Conservation (phyloP, 768 basidiomycete genomes). For the Butyriboletus loyo region DNA sequence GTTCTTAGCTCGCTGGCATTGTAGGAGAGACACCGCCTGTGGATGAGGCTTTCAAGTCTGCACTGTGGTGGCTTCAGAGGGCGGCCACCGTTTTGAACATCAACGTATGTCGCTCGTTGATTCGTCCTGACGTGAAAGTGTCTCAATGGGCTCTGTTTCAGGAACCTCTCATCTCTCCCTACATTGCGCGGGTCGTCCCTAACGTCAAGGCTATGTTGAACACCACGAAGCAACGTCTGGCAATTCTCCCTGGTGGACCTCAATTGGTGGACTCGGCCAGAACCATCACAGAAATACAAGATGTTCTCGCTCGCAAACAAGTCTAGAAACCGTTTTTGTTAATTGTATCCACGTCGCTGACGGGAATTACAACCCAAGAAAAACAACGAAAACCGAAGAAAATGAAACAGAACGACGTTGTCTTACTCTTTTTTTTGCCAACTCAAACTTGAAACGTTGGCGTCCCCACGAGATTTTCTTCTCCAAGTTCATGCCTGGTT, state of each 20-base stretch:
- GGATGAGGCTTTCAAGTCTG: slow-evolving; percentile 78
- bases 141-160: slow-evolving; percentile 21
- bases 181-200: slow-evolving; percentile 76
- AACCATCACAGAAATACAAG: slow-evolving; percentile 72
- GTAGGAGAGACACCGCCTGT: slow-evolving; percentile 73
- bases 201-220: slow-evolving; percentile 75
- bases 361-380: not conserved
- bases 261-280: slow-evolving; percentile 66
- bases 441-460: not conserved
- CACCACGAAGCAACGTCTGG: slow-evolving; percentile 75
- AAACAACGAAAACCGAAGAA: not conserved
- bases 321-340: slow-evolving; percentile 8
- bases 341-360: slow-evolving; percentile 1
- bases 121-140: not conserved
- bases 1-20: slow-evolving; percentile 63
- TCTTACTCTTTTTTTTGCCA: not conserved
- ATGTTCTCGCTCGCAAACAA: slow-evolving; percentile 53
- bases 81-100: slow-evolving; percentile 68
- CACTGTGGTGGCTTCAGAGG: slow-evolving; percentile 86
- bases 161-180: slow-evolving; percentile 82
- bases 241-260: slow-evolving; percentile 71
- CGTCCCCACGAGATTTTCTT: not conserved
- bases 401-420: not conserved
- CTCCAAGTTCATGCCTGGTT: slow-evolving; percentile 22
- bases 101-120: slow-evolving; percentile 44